Evolutionary conservation across 2,329 filamentous ascomycete genomes (phyloP), one percentile per base, ranked within the genome.

Genomic region (Pseudogymnoascus sp.): DNA sequence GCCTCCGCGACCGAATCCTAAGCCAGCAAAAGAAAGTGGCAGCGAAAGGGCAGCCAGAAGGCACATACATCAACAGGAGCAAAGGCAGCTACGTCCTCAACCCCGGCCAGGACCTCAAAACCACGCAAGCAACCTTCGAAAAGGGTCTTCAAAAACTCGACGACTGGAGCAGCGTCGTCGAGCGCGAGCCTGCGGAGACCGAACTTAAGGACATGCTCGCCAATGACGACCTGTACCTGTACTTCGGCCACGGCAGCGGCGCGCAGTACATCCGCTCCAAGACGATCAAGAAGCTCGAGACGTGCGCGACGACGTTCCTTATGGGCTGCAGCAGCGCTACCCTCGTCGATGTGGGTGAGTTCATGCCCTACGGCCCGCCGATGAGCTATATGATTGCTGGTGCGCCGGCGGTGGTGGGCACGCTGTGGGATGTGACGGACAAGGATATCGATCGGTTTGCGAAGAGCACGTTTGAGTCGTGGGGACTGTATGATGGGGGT

Each of bases 351-450:
- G 87, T 87, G 9, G 93, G 93, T 60, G 88, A 91, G 66, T 96
- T 96, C 71, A 93, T 97, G 74, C 88, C 89, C n/a, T 88, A 90
- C 69, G 93, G 95, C 1, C 91, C 93, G 63, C 90, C 95, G 23
- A 87, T 93, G 77, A 92, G 93, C 70, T 97, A 97, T 77, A 87
- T 99, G 76, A 87, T 93, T 68, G 93, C 92, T 0, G 93, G 91
- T 1, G 86, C 84, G 69, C 92, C 91, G 3, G 92, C 93, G 0
- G 85, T 97, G 8, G 87, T 97, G 1, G 95, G 92, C 53, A 97
- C 93, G 14, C 80, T 99, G 38, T 99, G 95, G 95, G 95, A 99
- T 75, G 95, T 99, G 60, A 99, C 95, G 8, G 95, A 99, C 74
- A 90, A 90, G 71, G 95, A 99, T 74, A 96, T 97, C 74, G 96